Percentiles rank a stretch among this genome's conserved stretches.
These are phyloP conservation scores for Darksidea phi DNA, from an alignment of 495 filamentous ascomycete genomes.

Conservation along the genomic window DNA sequence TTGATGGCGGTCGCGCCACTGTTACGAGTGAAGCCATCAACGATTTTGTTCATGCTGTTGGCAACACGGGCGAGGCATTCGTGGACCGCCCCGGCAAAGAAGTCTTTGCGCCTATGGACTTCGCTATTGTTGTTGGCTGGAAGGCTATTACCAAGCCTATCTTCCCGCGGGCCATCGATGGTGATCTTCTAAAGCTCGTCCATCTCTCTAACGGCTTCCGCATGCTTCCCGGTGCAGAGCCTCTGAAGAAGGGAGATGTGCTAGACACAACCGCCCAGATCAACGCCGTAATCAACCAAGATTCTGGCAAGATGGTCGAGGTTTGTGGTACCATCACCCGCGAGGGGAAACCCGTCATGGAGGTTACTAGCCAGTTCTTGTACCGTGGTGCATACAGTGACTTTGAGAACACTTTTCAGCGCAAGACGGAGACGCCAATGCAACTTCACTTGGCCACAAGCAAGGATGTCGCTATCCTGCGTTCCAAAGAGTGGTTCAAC, in stretches of 20 bases:
- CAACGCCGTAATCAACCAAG: constrained; percentile 96
- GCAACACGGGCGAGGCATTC: constrained; percentile 98
- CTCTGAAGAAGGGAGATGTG: constrained; percentile 89
- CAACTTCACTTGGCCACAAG: constrained; percentile 80
- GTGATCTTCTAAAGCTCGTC: constrained; percentile 89
- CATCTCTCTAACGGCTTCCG: constrained; percentile 96
- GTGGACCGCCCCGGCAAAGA: constrained; percentile 94
- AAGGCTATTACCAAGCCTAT: constrained; percentile 98
- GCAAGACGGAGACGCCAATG: constrained; percentile 93
- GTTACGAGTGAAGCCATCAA: constrained; percentile 91
- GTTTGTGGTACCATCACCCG: constrained; percentile 93
- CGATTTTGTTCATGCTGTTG: constrained; percentile 97
- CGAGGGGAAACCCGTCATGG: constrained; percentile 88
- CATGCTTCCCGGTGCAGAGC: constrained; percentile 94
- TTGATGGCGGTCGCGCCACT: constrained; percentile 80
- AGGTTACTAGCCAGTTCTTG: constrained; percentile 95
- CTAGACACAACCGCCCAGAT: constrained; percentile 92
- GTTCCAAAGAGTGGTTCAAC: constrained; percentile 96
- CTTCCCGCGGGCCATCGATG: constrained; percentile 91
- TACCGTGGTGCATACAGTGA: constrained; percentile 91
- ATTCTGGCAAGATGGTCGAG: constrained; percentile 98
- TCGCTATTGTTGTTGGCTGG: constrained; percentile 97
- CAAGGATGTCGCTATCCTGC: constrained; percentile 89
- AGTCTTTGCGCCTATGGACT: constrained; percentile 97
- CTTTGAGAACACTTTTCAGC: constrained; percentile 97